These are phyloP conservation scores for Fusarium foetens DNA, from an alignment of 2,329 filamentous ascomycete species.

Conservation along the genomic window DNA sequence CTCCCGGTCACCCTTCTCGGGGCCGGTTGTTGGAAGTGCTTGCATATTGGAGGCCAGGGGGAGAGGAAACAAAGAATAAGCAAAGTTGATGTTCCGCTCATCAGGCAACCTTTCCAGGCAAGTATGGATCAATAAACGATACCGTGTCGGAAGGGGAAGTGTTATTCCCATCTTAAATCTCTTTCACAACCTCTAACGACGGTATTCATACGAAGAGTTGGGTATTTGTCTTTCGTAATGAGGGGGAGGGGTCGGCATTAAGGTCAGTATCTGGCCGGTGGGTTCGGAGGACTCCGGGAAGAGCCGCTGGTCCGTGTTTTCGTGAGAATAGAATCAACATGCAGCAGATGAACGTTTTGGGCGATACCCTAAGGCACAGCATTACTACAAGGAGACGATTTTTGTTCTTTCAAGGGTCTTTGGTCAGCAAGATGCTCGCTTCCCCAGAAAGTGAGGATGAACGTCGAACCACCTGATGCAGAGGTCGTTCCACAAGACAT, in stretches of 20 bases:
- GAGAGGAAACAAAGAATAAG: background rate
- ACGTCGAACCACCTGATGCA: conserved; percentile 45
- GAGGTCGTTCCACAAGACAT: conserved; percentile 38
- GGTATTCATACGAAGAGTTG: background rate
- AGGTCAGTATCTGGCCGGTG: conserved; percentile 16
- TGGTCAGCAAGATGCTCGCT: conserved; percentile 25
- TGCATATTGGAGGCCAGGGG: conserved; percentile 6
- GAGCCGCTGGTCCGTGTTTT: conserved; percentile 42
- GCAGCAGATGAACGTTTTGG: conserved; percentile 19
- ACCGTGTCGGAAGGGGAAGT: background rate
- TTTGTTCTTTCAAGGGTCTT: conserved; percentile 22
- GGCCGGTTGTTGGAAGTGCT: conserved; percentile 27
- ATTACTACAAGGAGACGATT: conserved; percentile 33
- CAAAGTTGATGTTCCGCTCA: background rate
- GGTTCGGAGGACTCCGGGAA: conserved; percentile 36
- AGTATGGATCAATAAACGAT: background rate
- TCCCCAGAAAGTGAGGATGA: conserved; percentile 41
- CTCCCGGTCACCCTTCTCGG: conserved; percentile 20
- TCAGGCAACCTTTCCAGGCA: background rate
- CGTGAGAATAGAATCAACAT: conserved; percentile 13
- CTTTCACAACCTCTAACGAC: background rate
- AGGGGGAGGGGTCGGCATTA: conserved; percentile 19
- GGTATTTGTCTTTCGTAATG: background rate
- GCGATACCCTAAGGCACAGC: conserved; percentile 11
- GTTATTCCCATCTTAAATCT: background rate